Evolutionary conservation across 257 asterid genomes (phyloP), one percentile per base, ranked within the genome.

Genomic region (Oldenlandia corymbosa): DNA sequence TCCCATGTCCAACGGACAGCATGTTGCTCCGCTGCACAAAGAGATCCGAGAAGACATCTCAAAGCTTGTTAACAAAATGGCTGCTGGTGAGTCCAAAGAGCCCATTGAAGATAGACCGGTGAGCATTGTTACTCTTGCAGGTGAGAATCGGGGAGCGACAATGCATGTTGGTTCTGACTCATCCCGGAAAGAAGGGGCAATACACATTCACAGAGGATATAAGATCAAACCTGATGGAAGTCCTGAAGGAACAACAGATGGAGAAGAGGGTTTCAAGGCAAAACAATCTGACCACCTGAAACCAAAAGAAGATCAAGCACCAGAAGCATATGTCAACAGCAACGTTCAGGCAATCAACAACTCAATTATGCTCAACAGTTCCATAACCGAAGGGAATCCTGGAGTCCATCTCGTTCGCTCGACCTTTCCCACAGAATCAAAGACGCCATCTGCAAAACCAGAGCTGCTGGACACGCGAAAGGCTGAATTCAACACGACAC

Each of bases 81-180:
- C 78, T 39, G 18, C 30, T 39, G 79, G 78, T 43, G 84, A 81
- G 55, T 64, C 73, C 26, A 69, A 68, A 56, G 57, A 26, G 1
- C 28, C 75, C 71, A 31, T 30, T 23, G 65, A 75, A 31, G 88
- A 80, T 52, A 76, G 55, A 59, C 76, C 78, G 10, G 78, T 78
- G 45, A 80, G 84, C 34, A 88, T 90, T 32, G 79, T 93, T 67
- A 93, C 95, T 36, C 90, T 93, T 58, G 90, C 95, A 17, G 99
- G 97, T 49, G 97, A 93, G 62, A 93, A 90, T 45, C 78, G 88
- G 71, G 99, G 99, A 31, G 95, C 97, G 20, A 76, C 87, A 4
- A 82, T 93, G 96, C 91, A 87, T 36, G 71, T 85, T 62, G 90
- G 95, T 61, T 60, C 86, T 7, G 80, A 75, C 24, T 68, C 89